Conservation (phyloP, 2,329 filamentous ascomycete genomes). For the Aureobasidium subglaciale region DNA sequence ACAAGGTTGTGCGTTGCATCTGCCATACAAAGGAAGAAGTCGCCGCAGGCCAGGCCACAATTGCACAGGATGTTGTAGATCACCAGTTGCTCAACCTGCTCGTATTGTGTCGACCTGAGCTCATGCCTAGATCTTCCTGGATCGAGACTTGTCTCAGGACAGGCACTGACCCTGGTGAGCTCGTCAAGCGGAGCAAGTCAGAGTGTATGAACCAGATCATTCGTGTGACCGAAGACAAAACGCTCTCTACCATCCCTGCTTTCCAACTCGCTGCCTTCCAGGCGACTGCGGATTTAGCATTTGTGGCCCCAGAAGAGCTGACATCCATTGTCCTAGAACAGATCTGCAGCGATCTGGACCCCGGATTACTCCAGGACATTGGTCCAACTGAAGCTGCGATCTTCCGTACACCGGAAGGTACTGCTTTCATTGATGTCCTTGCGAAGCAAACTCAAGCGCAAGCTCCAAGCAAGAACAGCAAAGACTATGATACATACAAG, state of each 20-base stretch:
- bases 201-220: constrained; percentile 63
- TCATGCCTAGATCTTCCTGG: constrained; percentile 77
- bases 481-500: constrained; percentile 91
- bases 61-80: constrained; percentile 50
- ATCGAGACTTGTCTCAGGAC: constrained; percentile 79
- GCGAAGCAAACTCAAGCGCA: constrained; percentile 68
- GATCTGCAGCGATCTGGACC: constrained; percentile 66
- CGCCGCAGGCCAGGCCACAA: constrained; percentile 35
- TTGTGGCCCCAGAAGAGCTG: constrained; percentile 80
- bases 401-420: constrained; percentile 82
- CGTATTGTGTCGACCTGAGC: constrained; percentile 67
- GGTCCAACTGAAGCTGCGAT: constrained; percentile 89
- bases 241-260: constrained; percentile 43
- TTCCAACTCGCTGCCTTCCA: constrained; percentile 62
- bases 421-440: constrained; percentile 81
- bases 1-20: constrained; percentile 54
- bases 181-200: constrained; percentile 59
- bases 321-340: constrained; percentile 68
- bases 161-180: constrained; percentile 71
- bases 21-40: constrained; percentile 52
- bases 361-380: constrained; percentile 60
- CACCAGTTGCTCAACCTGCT: constrained; percentile 69
- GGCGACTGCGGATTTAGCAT: constrained; percentile 84
- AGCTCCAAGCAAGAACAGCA: constrained; percentile 77
- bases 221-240: constrained; percentile 34